These are phyloP conservation scores for Neocucurbitaria cava DNA, from an alignment of 2,329 filamentous ascomycete genomes.

Conservation along the genomic window DNA sequence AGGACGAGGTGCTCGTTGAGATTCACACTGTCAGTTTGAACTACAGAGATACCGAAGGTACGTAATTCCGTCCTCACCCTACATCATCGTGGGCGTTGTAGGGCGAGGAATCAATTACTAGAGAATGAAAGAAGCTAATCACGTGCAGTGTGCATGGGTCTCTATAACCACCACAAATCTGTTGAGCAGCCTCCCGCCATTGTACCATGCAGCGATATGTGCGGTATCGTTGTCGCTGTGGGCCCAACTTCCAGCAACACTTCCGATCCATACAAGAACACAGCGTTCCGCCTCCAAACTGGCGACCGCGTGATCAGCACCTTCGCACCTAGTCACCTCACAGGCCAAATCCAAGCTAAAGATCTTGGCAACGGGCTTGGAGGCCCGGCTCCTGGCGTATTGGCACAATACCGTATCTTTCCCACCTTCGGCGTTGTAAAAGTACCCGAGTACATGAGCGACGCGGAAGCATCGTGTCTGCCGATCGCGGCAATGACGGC, in stretches of 20 bases:
- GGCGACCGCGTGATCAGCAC: constrained; percentile 73
- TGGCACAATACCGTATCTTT: constrained; percentile 68
- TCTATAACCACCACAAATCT: constrained; percentile 70
- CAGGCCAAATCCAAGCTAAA: constrained; percentile 64
- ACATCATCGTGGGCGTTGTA: not conserved
- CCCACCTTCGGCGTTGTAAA: constrained; percentile 62
- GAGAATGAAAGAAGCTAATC: constrained; percentile 11
- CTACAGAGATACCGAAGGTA: constrained; percentile 60
- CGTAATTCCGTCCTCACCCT: not conserved
- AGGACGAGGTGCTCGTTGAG: constrained; percentile 59
- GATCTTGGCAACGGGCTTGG: constrained; percentile 67
- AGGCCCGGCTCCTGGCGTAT: constrained; percentile 63
- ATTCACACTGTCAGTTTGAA: constrained; percentile 62
- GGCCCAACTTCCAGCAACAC: constrained; percentile 51
- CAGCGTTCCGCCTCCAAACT: constrained; percentile 35
- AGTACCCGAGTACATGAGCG: constrained; percentile 63
- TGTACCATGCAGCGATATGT: constrained; percentile 75
- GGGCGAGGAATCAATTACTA: not conserved
- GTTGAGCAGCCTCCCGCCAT: constrained; percentile 53
- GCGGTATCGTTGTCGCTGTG: constrained; percentile 64
- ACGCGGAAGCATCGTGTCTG: constrained; percentile 66
- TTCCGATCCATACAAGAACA: constrained; percentile 55
- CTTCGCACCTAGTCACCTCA: constrained; percentile 64
- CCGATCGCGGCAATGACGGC: constrained; percentile 69
- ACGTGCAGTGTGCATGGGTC: constrained; percentile 65